Percentiles rank a stretch among this genome's conserved stretches.
Conservation (phyloP, 306 rosid species). For the Sesbania bispinosa region DNA sequence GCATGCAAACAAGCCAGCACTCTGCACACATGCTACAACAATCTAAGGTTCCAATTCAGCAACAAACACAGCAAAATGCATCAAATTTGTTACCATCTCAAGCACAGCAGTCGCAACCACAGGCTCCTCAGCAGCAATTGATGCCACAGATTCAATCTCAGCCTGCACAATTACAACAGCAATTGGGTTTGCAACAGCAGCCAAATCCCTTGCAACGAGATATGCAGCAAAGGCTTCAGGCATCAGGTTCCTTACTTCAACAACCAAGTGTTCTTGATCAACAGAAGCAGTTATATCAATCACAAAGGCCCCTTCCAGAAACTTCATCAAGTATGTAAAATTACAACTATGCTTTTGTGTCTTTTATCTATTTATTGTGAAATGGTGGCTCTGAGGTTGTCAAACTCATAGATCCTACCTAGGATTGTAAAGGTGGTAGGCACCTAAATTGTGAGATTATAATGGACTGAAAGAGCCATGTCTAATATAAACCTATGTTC, state of each 20-base stretch:
- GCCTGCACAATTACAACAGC: constrained; percentile 84
- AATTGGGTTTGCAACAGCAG: constrained; percentile 79
- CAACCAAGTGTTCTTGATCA: constrained; percentile 72
- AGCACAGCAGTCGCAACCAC: constrained; percentile 74
- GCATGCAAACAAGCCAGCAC: constrained; percentile 82
- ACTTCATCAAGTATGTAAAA: constrained; percentile 74
- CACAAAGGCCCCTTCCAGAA: constrained; percentile 79
- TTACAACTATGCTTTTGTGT: constrained; percentile 12
- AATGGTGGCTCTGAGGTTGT: not conserved
- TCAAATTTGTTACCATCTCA: constrained; percentile 71
- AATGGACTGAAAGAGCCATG: not conserved
- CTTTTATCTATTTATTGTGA: not conserved
- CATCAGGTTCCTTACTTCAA: constrained; percentile 72
- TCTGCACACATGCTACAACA: constrained; percentile 67
- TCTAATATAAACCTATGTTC: not conserved
- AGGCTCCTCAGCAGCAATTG: constrained; percentile 73
- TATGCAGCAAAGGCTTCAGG: constrained; percentile 85
- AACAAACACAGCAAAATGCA: constrained; percentile 66
- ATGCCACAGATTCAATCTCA: constrained; percentile 88
- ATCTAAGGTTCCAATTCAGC: constrained; percentile 65
- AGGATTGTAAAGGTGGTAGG: not conserved
- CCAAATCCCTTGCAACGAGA: constrained; percentile 72
- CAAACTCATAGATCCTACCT: not conserved
- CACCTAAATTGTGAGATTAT: not conserved
- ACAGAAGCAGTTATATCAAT: constrained; percentile 83